A percentile compares a stretch with the other conserved stretches of the same genome.
These are phyloP conservation scores for Claviceps fusiformis DNA, from an alignment of 2,329 filamentous ascomycete species.

Conservation along the genomic window DNA sequence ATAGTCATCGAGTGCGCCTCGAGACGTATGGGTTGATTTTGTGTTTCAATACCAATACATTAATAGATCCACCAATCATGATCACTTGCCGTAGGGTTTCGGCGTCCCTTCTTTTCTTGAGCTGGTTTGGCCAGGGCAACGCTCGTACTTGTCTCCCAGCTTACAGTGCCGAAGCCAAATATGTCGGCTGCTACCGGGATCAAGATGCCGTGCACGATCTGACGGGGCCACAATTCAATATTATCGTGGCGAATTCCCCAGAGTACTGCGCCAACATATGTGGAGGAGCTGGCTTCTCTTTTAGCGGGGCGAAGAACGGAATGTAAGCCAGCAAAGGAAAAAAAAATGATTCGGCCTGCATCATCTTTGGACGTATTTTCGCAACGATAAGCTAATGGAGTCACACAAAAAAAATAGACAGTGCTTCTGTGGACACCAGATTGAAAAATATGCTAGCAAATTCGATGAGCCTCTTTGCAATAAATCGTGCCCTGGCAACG, in stretches of 20 bases:
- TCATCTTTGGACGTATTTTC: too few relatives aligned
- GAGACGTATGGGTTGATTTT: neutral
- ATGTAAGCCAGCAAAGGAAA: constrained; percentile 2
- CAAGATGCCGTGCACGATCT: neutral
- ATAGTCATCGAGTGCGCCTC: too few relatives aligned
- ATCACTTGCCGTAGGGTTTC: neutral
- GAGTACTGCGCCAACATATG: constrained; percentile 9
- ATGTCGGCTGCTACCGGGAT: neutral
- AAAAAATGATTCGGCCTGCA: neutral
- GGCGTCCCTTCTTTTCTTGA: neutral
- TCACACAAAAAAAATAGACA: neutral
- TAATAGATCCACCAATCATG: neutral
- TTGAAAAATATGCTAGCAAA: neutral
- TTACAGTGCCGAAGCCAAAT: neutral
- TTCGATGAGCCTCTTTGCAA: neutral
- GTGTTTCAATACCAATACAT: neutral
- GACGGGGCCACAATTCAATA: neutral
- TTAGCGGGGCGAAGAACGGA: constrained; percentile 7
- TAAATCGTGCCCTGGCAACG: neutral
- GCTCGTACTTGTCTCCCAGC: neutral
- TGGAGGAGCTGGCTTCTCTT: constrained; percentile 8
- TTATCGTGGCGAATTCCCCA: neutral
- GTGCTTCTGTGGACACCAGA: neutral
- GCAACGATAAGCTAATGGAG: neutral
- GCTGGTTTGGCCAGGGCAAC: neutral